A percentile compares a stretch with the other conserved stretches of the same genome.
phyloP scores from a whole-genome alignment of 495 filamentous ascomycete genomes.

The Penicillium macrosclerotiorum region DNA sequence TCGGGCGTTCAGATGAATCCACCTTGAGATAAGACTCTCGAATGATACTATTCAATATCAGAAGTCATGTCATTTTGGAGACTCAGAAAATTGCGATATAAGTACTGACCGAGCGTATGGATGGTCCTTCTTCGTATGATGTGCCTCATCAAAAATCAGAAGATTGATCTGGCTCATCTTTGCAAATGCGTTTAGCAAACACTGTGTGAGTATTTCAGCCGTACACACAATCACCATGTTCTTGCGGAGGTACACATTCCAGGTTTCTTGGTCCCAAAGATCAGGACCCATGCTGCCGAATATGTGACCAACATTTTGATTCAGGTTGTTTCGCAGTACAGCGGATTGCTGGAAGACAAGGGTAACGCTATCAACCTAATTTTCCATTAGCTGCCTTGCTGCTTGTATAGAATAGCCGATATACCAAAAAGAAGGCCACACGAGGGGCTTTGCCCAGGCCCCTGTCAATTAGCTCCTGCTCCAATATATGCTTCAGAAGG shows the following conservation, averaged over 20 bases:
- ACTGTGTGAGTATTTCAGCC: conserved; percentile 77
- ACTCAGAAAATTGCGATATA: neutral
- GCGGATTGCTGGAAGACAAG: conserved; percentile 88
- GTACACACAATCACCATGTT: conserved; percentile 94
- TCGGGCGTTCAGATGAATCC: conserved; percentile 54
- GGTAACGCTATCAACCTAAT: conserved; percentile 81
- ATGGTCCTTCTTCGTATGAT: conserved; percentile 95
- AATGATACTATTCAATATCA: conserved; percentile 59
- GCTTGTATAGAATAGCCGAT: neutral
- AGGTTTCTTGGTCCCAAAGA: conserved; percentile 63
- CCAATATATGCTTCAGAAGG: conserved; percentile 73
- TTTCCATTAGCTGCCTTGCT: conserved; percentile 3
- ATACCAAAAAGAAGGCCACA: conserved; percentile 81
- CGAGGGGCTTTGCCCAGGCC: conserved; percentile 56
- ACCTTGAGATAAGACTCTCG: conserved; percentile 72
- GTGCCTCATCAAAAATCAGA: conserved; percentile 93
- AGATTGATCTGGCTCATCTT: conserved; percentile 84
- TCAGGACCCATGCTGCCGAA: conserved; percentile 73
- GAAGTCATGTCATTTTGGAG: too few relatives aligned
- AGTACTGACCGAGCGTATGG: conserved; percentile 68
- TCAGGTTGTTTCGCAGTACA: conserved; percentile 79
- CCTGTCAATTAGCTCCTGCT: conserved; percentile 74
- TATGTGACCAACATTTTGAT: conserved; percentile 73
- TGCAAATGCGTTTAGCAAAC: conserved; percentile 78
- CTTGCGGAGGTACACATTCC: conserved; percentile 63